phyloP scores from a whole-genome alignment of 768 basidiomycete species.

The Inosperma sp. region DNA sequence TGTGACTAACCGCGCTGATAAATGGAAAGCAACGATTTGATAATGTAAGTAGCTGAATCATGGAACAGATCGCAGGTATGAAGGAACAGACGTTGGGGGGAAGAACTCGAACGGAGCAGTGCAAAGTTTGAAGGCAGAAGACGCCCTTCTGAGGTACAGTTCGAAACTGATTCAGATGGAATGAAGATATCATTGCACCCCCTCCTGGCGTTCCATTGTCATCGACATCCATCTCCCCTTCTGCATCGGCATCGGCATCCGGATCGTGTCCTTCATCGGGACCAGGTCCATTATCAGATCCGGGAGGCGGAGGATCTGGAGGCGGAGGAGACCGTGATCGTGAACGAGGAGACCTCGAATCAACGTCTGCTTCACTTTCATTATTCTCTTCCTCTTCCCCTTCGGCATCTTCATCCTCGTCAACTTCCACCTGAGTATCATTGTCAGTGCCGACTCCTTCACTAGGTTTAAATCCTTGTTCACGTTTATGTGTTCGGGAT shows the following conservation, averaged over 20 bases:
- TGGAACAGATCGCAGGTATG: no score
- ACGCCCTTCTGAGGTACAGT: not conserved
- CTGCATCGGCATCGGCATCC: constrained; percentile 27
- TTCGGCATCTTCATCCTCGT: constrained; percentile 13
- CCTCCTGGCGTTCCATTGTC: constrained; percentile 19
- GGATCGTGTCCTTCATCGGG: constrained; percentile 18
- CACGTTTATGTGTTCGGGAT: no score
- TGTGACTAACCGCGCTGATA: no score
- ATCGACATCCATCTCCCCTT: constrained; percentile 33
- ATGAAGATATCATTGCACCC: not conserved
- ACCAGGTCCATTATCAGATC: constrained; percentile 2
- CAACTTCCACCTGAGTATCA: no score
- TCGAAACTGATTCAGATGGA: not conserved
- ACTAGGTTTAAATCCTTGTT: no score
- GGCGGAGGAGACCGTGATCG: constrained; percentile 21
- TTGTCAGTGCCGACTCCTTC: no score
- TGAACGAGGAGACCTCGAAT: constrained; percentile 13
- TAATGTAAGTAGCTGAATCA: no score
- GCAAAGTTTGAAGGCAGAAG: no score
- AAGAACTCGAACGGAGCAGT: no score
- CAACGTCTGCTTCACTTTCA: constrained; percentile 26
- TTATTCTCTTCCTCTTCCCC: constrained; percentile 17
- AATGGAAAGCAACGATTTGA: no score
- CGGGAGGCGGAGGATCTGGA: constrained; percentile 16
- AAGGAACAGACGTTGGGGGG: no score